These are phyloP conservation scores for Triticum aestivum DNA, from an alignment of 176 grass and related monocot species.

Conservation along the genomic window IWGSC_CS_RefSeq_v2.1 NC_057808.1:73898837-73899336, in stretches of 20 bases:
- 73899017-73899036: slow-evolving; percentile 21
- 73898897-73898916: slow-evolving; percentile 64
- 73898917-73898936: slow-evolving; percentile 73
- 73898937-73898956: slow-evolving; percentile 72
- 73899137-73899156: not conserved
- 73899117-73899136: not conserved
- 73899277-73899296: not conserved
- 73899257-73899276: not conserved
- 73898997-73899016: slow-evolving; percentile 32
- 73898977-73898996: slow-evolving; percentile 66
- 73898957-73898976: slow-evolving; percentile 92
- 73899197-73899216: not conserved
- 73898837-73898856: slow-evolving; percentile 52
- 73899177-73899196: slow-evolving; percentile 2
- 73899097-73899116: not conserved
- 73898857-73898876: slow-evolving; percentile 51
- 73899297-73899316: not conserved
- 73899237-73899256: not conserved
- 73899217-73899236: not conserved
- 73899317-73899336: not conserved
- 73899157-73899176: not conserved
- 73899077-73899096: not conserved
- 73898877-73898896: slow-evolving; percentile 48
- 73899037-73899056: not conserved
- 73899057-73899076: not conserved